A percentile compares a stretch with the other conserved stretches of the same genome.
Evolutionary conservation across 2,329 filamentous ascomycete species (phyloP).

Genomic region (Apiospora saccharicola): DNA sequence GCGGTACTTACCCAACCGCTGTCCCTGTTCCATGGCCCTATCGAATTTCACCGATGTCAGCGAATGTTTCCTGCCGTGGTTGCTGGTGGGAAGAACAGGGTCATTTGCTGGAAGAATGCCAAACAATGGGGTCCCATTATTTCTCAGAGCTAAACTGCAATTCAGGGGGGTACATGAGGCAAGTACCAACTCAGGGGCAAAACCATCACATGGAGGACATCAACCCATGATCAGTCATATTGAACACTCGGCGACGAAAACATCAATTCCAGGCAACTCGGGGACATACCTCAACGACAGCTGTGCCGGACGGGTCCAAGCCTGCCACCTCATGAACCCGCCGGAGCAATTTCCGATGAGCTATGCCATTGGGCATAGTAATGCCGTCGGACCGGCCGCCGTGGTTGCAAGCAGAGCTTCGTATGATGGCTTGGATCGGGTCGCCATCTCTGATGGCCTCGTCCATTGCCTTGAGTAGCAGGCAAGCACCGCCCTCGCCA

Average conservation of each 20-base stretch:
- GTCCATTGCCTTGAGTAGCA: constrained; percentile 27
- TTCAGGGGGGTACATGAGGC: not conserved
- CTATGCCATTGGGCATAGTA: constrained; percentile 21
- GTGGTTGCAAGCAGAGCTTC: constrained; percentile 8
- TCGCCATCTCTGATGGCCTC: constrained; percentile 29
- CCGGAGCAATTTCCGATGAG: not conserved
- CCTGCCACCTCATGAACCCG: constrained; percentile 9
- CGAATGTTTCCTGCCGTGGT: not conserved
- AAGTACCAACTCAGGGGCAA: not conserved
- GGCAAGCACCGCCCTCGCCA: constrained; percentile 25
- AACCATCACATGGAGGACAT: not conserved
- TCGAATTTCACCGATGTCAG: not conserved
- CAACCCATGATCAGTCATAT: not conserved
- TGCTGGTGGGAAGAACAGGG: not conserved
- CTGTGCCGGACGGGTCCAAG: constrained; percentile 3
- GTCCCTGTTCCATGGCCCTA: constrained; percentile 19
- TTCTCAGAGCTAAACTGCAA: not conserved
- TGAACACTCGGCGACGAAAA: not conserved
- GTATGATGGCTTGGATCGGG: constrained; percentile 26
- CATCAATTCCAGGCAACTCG: not conserved
- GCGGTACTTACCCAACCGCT: constrained; percentile 26
- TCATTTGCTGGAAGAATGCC: not conserved
- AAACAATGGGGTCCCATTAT: not conserved
- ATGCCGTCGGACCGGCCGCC: constrained; percentile 20
- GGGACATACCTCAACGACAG: not conserved